Conservation (phyloP, 192 early-diverging fungal species). For the Rhizoclosmatium sp. region DNA sequence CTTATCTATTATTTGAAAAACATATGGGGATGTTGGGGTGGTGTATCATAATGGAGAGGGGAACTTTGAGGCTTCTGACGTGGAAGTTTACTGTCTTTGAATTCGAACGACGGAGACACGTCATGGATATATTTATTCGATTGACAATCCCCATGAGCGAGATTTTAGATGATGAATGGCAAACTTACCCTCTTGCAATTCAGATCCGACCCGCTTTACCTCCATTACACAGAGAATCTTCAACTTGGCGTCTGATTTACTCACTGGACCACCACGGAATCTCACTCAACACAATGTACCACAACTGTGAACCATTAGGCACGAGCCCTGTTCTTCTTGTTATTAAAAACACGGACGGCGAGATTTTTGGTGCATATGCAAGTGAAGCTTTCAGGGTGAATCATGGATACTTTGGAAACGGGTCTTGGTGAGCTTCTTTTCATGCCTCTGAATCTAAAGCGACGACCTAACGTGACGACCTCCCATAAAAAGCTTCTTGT, state of each 20-base stretch:
- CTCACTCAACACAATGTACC: conserved; percentile 83
- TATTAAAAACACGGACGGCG: conserved; percentile 43
- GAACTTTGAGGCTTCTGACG: neutral
- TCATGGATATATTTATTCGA: neutral
- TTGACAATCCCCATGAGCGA: neutral
- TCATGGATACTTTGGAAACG: conserved; percentile 57
- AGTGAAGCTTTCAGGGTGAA: conserved; percentile 42
- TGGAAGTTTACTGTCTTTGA: neutral
- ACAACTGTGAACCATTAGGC: conserved; percentile 26
- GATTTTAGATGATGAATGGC: neutral
- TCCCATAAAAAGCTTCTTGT: conserved; percentile 1
- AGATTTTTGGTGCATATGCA: conserved; percentile 57
- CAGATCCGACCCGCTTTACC: conserved; percentile 84
- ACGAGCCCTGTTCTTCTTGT: conserved; percentile 37
- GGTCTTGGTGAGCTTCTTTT: conserved; percentile 41
- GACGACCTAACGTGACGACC: neutral
- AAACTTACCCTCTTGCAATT: neutral
- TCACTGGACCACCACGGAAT: conserved; percentile 95
- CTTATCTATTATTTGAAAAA: neutral
- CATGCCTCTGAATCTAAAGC: neutral
- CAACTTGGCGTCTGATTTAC: conserved; percentile 85
- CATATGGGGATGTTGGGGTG: neutral
- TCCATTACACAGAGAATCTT: conserved; percentile 75
- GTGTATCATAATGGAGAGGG: neutral
- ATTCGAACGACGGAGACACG: neutral